These are phyloP conservation scores for Candida schatavii DNA, from an alignment of 805 yeast species.

Conservation along the genomic window DNA sequence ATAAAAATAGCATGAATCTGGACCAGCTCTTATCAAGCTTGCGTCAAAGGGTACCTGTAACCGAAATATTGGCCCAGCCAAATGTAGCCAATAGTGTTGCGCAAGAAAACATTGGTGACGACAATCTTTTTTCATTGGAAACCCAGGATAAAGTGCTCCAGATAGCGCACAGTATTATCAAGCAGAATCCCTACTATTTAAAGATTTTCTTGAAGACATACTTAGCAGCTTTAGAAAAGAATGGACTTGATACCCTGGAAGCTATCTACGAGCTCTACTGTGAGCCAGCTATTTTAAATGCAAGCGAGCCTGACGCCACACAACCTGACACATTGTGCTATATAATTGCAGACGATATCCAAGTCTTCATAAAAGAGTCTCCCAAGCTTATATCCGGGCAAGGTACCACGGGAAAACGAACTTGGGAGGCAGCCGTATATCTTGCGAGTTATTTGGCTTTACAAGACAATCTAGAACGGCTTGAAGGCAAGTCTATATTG, in stretches of 20 bases:
- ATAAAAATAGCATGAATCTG: background rate
- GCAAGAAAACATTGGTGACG: background rate
- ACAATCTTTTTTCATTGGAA: slow-evolving; percentile 9
- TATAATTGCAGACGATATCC: slow-evolving; percentile 15
- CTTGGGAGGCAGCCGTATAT: slow-evolving; percentile 90
- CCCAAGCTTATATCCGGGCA: slow-evolving; percentile 64
- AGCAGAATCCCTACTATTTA: slow-evolving; percentile 51
- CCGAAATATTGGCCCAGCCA: slow-evolving; percentile 13
- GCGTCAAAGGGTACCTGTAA: slow-evolving; percentile 16
- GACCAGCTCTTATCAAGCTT: slow-evolving; percentile 10
- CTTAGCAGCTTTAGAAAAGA: slow-evolving; percentile 32
- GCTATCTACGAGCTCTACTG: slow-evolving; percentile 43
- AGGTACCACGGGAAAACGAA: slow-evolving; percentile 87
- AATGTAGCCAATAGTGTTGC: slow-evolving; percentile 4
- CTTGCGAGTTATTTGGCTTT: slow-evolving; percentile 50
- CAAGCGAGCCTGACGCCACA: slow-evolving; percentile 33
- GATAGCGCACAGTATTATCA: slow-evolving; percentile 17
- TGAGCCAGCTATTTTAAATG: slow-evolving; percentile 26
- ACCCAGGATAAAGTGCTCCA: slow-evolving; percentile 19
- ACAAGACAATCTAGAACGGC: slow-evolving; percentile 6
- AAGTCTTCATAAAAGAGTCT: slow-evolving; percentile 50
- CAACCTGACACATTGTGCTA: slow-evolving; percentile 38
- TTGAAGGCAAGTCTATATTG: slow-evolving; percentile 37
- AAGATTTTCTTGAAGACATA: slow-evolving; percentile 44
- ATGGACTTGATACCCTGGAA: slow-evolving; percentile 31